A percentile compares a stretch with the other conserved stretches of the same genome.
phyloP scores from a whole-genome alignment of 1,139 yeast species.

The Hanseniaspora uvarum region DNA sequence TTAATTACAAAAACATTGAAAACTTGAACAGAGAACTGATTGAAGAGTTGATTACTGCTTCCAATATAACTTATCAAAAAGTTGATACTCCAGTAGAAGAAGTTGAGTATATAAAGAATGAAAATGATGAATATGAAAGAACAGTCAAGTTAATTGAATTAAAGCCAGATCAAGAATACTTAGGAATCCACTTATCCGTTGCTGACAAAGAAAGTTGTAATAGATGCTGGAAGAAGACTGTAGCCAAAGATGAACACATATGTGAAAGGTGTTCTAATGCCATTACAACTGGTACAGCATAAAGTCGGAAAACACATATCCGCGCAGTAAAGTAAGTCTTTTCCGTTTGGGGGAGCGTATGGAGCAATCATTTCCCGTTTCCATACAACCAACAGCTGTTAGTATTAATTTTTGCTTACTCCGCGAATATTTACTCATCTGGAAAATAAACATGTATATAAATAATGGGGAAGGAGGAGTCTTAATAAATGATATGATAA shows the following conservation, averaged over 20 bases:
- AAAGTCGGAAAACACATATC: neutral
- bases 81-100: neutral
- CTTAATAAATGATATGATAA: too few species aligned
- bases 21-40: neutral
- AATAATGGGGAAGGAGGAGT: neutral
- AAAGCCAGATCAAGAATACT: constrained; percentile 20
- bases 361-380: neutral
- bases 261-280: constrained; percentile 60
- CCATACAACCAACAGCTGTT: neutral
- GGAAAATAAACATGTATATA: neutral
- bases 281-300: constrained; percentile 16
- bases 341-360: neutral
- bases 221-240: constrained; percentile 79
- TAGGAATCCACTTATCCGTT: neutral
- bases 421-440: neutral
- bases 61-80: constrained; percentile 1
- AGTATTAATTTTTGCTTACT: neutral
- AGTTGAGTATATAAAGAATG: constrained; percentile 23
- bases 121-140: constrained; percentile 19
- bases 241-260: constrained; percentile 35
- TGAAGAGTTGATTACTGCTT: neutral
- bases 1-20: constrained; percentile 28
- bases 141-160: constrained; percentile 1
- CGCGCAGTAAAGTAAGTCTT: neutral
- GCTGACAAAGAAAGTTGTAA: constrained; percentile 51